Evolutionary conservation across 148 eudicot genomes (phyloP), one percentile per base, ranked within the genome.

Genomic region (Vaccinium vitisidaea): DNA sequence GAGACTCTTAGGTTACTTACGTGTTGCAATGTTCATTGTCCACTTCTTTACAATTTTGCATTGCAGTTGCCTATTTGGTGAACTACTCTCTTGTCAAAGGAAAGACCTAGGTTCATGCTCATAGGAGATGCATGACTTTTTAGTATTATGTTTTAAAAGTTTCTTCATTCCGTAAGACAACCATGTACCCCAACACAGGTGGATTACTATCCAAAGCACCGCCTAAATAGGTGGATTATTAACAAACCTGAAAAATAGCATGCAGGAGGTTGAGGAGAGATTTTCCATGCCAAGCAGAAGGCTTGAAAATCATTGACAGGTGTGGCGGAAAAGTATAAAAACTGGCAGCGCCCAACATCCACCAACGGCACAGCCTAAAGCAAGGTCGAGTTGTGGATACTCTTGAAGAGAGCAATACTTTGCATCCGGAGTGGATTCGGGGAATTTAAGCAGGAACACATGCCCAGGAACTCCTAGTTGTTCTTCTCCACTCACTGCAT

Each of bases 401-500:
- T 75, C 78, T 43, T 43, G 0, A 4, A 5, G 5, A 14, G 53
- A 0, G 78, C 39, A 75, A 75, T 18, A 7, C 1, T 1, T 5
- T 0, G 39, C 78, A 75, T 18, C 0, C 13, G 25, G 25, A 75
- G 52, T 75, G 25, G 2, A 91, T 85, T 92, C 96, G 0, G 92
- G 93, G 86, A 88, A 71, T 82, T 89, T 88, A 32, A 87, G 90
- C 25, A 87, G 79, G 61, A 56, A 43, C 46, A 43, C 46, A 43
- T 43, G 46, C 5, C 46, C 46, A 43, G 46, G 46, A 43, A 43
- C 6, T 43, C 46, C 46, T 43, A 43, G 46, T 43, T 43, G 46
- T 43, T 43, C 46, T 43, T 43, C 46, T 43, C 46, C 46, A 43
- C 46, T 43, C 46, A 43, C 46, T 43, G 46, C 46, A 43, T 43